phyloP scores from a whole-genome alignment of 495 filamentous ascomycete species.

The Daldinia decipiens region DNA sequence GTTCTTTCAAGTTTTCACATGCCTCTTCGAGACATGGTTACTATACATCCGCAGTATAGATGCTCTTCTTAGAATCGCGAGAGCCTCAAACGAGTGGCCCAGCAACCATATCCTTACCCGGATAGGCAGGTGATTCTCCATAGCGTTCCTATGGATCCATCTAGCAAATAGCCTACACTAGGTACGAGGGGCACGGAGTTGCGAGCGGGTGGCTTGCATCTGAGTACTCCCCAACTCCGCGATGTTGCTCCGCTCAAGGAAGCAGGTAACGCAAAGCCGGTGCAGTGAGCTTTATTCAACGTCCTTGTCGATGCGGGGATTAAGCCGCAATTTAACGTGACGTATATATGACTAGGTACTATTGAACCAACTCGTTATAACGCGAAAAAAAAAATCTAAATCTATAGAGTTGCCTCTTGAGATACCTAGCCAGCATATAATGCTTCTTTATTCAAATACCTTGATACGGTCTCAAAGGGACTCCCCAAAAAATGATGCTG shows the following conservation, averaged over 20 bases:
- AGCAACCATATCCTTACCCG: slow-evolving; percentile 28
- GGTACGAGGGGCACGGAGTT: slow-evolving; percentile 7
- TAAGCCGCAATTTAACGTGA: slow-evolving; percentile 37
- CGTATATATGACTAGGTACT: slow-evolving; percentile 26
- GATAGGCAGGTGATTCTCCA: slow-evolving; percentile 37
- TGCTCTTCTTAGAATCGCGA: slow-evolving; percentile 9
- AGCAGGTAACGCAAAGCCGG: slow-evolving; percentile 16
- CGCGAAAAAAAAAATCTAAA: not conserved
- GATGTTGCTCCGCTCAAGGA: slow-evolving; percentile 13
- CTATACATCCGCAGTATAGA: not conserved
- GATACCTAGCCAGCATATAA: not conserved
- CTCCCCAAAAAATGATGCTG: not conserved
- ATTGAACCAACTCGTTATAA: not conserved
- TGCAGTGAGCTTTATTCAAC: slow-evolving; percentile 33
- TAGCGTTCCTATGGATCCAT: not conserved
- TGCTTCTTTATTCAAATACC: not conserved
- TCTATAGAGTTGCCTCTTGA: not conserved
- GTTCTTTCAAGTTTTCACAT: slow-evolving; percentile 1
- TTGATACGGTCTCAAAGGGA: not conserved
- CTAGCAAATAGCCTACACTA: slow-evolving; percentile 24
- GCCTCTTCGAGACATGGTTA: slow-evolving; percentile 9
- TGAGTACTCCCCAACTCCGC: slow-evolving; percentile 10
- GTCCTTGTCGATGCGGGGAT: slow-evolving; percentile 34
- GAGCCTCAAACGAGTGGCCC: slow-evolving; percentile 4
- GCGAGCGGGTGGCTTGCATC: slow-evolving; percentile 38